Base-by-base conservation (phyloP, 1,139 yeast species). In the Magnusiomyces suaveolens region DNA sequence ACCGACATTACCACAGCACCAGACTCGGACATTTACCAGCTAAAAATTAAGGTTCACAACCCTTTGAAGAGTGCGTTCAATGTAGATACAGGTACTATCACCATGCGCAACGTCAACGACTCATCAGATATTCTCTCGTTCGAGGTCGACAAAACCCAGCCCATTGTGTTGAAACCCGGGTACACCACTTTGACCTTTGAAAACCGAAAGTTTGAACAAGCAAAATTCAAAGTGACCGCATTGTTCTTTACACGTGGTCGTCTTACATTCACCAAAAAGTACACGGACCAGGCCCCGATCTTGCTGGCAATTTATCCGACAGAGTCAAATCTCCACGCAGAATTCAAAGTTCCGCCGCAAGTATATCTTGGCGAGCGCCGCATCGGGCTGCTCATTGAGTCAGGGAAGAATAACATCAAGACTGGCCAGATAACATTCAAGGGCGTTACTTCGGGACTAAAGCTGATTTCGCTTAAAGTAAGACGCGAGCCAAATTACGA, bases 171-270 rank as follows among this genome's bases (percentile, higher is more conserved):
- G 1, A 39, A 29, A 10, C 51, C 51, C 12, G 52, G 49, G 8
- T 43, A 49, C n/a, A 52, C 57, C 1, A 36, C 44, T 1, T 43
- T 61, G 6, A 43, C 55, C 10, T 63, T 67, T 46, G 61, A 59
- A 43, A 60, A 68, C 0, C 54, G 59, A 29, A 58, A 57, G 25
- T 59, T 64, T 43, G 52, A 60, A n/a, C 59, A 59, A 29, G 72
- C 72, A 2, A 49, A 57, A 1, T 68, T 68, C 57, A 57, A 57
- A 16, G 48, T 66, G 12, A 55, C 63, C 1, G 56, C 60, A 3
- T 51, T 69, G 12, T 57, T 57, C 3, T 60, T 67, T 1, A 54
- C 56, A 1, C 52, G 57, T 47, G 69, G 60, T 2, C 65, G 57
- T 52, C 63, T 60, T 29, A 56, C 55, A 18, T 63, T 64, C 51